These are phyloP conservation scores for Gossypium herbaceum DNA, from an alignment of 345 rosid genomes.

Conservation along the genomic window DNA sequence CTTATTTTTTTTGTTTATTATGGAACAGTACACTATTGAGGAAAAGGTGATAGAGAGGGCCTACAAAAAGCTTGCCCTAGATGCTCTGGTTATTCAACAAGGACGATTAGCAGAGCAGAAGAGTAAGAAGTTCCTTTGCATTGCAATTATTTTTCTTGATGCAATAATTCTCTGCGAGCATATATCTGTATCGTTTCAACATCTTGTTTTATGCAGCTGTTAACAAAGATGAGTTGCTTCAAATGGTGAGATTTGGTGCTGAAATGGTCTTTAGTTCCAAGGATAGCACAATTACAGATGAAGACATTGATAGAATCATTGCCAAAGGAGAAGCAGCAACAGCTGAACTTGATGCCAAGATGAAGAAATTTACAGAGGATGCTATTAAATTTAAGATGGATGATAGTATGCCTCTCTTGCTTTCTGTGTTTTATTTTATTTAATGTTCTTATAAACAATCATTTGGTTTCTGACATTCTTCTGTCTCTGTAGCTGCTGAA, in stretches of 20 bases:
- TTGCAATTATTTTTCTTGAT: constrained; percentile 4
- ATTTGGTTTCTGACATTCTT: constrained; percentile 10
- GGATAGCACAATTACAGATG: constrained; percentile 95
- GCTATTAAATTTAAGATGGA: constrained; percentile 97
- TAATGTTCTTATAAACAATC: constrained; percentile 3
- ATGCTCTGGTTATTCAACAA: constrained; percentile 98
- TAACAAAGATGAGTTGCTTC: constrained; percentile 97
- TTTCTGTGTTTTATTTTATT: background rate
- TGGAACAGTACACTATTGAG: constrained; percentile 89
- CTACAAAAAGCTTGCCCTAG: constrained; percentile 95
- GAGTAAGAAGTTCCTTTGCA: constrained; percentile 44
- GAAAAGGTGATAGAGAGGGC: constrained; percentile 97
- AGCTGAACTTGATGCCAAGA: constrained; percentile 98
- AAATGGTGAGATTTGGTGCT: constrained; percentile 99
- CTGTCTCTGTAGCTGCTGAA: constrained; percentile 66
- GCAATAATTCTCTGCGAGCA: background rate
- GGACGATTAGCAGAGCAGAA: constrained; percentile 97
- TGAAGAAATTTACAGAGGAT: constrained; percentile 98
- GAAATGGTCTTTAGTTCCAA: constrained; percentile 99
- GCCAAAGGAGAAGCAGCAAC: constrained; percentile 98
- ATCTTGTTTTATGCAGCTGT: constrained; percentile 54
- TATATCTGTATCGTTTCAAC: background rate
- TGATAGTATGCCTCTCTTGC: constrained; percentile 53
- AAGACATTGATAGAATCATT: constrained; percentile 93
- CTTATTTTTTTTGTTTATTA: constrained; percentile 14